phyloP scores from a whole-genome alignment of 2,329 filamentous ascomycete genomes.

The Pestalotiopsis fici region DNA sequence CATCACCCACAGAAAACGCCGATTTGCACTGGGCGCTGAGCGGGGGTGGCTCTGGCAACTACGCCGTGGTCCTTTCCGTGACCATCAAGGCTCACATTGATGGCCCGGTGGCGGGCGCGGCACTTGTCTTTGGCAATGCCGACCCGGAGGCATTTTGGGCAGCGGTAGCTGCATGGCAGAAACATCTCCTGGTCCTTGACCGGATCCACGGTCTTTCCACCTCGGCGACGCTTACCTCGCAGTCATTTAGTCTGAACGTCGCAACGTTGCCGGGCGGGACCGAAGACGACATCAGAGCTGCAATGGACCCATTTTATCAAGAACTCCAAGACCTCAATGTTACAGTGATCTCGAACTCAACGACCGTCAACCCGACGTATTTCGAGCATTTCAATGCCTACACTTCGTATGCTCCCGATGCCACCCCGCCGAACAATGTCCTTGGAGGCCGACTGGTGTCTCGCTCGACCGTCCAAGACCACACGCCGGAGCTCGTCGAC shows the following conservation, averaged over 20 bases:
- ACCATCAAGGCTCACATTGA: conserved; percentile 46
- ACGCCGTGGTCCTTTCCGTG: conserved; percentile 48
- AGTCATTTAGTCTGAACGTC: not conserved
- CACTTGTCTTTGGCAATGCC: not conserved
- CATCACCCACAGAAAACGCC: conserved; percentile 37
- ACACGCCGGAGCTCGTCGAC: not conserved
- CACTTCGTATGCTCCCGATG: too few relatives aligned
- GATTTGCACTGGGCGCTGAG: conserved; percentile 57
- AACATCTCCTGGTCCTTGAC: conserved; percentile 1
- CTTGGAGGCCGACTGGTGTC: not conserved
- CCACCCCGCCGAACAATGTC: not conserved
- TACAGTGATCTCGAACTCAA: too few relatives aligned
- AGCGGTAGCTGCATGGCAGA: conserved; percentile 6
- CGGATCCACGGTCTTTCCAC: conserved; percentile 7
- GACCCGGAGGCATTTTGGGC: conserved; percentile 1
- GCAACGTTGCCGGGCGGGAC: not conserved
- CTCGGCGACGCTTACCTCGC: not conserved
- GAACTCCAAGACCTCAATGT: too few relatives aligned
- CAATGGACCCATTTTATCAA: too few relatives aligned
- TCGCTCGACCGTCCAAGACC: not conserved
- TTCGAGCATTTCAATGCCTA: too few relatives aligned
- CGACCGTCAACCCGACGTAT: not conserved
- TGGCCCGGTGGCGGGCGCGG: conserved; percentile 16
- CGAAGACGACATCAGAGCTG: too few relatives aligned
- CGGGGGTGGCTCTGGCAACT: conserved; percentile 51